Conservation (phyloP, 2,329 filamentous ascomycete species). For the Colletotrichum cereale region DNA sequence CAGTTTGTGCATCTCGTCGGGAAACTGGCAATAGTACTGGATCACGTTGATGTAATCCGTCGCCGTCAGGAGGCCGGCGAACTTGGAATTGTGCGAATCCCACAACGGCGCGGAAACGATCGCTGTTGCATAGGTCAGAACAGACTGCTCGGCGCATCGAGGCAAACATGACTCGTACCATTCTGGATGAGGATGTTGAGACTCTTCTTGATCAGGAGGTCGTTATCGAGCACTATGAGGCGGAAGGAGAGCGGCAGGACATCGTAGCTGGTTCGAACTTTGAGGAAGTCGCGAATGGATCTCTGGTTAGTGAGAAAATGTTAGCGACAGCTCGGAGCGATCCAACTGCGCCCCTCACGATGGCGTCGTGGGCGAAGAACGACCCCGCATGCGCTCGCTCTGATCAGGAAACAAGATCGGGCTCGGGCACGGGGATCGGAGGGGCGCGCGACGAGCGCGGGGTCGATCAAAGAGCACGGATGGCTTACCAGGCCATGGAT, state of each 20-base stretch:
- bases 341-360: slow-evolving; percentile 23
- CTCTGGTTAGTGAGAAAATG: slow-evolving; percentile 65
- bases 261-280: slow-evolving; percentile 96
- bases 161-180: slow-evolving; percentile 65
- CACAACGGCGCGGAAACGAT: slow-evolving; percentile 98
- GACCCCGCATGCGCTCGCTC: slow-evolving; percentile 36
- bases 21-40: slow-evolving; percentile 98
- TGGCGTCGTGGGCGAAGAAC: slow-evolving; percentile 21
- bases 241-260: slow-evolving; percentile 96
- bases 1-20: slow-evolving; percentile 87
- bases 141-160: slow-evolving; percentile 34
- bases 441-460: slow-evolving; percentile 21
- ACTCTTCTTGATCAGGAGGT: slow-evolving; percentile 96
- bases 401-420: slow-evolving; percentile 13
- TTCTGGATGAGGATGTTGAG: slow-evolving; percentile 96
- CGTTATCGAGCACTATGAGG: slow-evolving; percentile 94
- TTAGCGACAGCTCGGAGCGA: slow-evolving; percentile 30
- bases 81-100: slow-evolving; percentile 93
- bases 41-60: slow-evolving; percentile 99
- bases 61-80: slow-evolving; percentile 93
- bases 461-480: slow-evolving; percentile 11
- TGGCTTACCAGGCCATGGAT: slow-evolving; percentile 79
- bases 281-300: slow-evolving; percentile 94
- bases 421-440: slow-evolving; percentile 13
- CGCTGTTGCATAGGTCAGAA: slow-evolving; percentile 63